Base-by-base conservation (phyloP, 257 asterid genomes). In the Catharanthus roseus region DNA sequence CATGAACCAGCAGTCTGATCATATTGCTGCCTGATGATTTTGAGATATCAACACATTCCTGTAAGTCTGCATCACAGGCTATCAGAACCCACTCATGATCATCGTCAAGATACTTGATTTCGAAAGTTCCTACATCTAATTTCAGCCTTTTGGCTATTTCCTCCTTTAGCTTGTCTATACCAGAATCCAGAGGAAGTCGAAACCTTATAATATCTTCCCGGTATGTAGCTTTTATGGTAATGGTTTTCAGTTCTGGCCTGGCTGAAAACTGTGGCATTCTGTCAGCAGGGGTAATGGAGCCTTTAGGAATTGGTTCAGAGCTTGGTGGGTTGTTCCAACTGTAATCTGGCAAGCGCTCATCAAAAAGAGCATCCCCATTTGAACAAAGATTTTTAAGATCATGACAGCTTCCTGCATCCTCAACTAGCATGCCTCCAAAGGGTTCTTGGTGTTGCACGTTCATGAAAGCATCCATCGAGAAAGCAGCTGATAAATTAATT, bases 31-130 rank as follows among this genome's bases (percentile, higher is more conserved):
- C 86, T 1, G 95, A 81, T 29, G 85, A 82, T 56, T 72, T 79
- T 5, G 85, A 85, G 47, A 90, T 34, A 61, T 90, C 95, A 1
- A 88, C 6, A 69, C 96, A 86, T 64, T 90, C 97, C 72, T 78
- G 89, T 58, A 92, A 74, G 71, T 92, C 98, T 3, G 88, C 89
- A 50, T 92, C 92, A 45, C 93, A 88, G 0, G 81, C 85, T 1
- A 93, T 87, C 10, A 86, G 79, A 44, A 93, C 97, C 98, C 97
- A 93, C 74, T 93, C 98, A 0, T 85, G 92, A 58, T 90, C 98
- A 56, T 90, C 96, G 29, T 90, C 98, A 8, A 87, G 85, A 77
- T 93, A 87, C 81, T 90, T 93, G 28, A 93, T 82, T 70, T 90
- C 92, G 0, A 90, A 93, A 0, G 91, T 90, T n/a, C 95, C 98